phyloP scores from a whole-genome alignment of 2,329 filamentous ascomycete genomes.

The Penicillium sp. region DNA sequence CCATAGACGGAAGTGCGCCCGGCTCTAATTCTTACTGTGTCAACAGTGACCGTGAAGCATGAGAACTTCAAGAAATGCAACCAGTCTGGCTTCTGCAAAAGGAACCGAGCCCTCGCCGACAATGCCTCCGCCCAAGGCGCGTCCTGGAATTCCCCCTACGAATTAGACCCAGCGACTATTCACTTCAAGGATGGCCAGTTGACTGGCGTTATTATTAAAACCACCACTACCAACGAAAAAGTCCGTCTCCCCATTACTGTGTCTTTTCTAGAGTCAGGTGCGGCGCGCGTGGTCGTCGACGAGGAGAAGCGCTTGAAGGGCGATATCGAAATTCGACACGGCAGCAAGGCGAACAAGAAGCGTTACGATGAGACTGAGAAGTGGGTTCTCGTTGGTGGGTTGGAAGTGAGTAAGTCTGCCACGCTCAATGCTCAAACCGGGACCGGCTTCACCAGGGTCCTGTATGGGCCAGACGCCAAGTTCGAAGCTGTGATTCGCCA shows the following conservation, averaged over 20 bases:
- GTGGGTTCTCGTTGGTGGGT: conserved; percentile 80
- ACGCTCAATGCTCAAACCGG: conserved; percentile 65
- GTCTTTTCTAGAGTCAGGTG: conserved; percentile 85
- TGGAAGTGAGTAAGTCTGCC: conserved; percentile 69
- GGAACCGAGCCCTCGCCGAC: conserved; percentile 88
- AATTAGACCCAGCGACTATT: conserved; percentile 67
- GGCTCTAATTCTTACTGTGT: conserved; percentile 9
- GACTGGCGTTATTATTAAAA: conserved; percentile 78
- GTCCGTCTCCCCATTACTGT: conserved; percentile 79
- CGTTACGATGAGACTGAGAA: conserved; percentile 88
- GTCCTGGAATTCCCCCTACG: conserved; percentile 77
- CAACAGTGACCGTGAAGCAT: conserved; percentile 78
- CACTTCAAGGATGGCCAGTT: conserved; percentile 77
- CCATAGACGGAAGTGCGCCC: background rate
- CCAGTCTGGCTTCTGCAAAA: conserved; percentile 95
- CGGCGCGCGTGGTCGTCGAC: conserved; percentile 81
- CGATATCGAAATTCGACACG: conserved; percentile 81
- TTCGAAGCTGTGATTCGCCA: conserved; percentile 83
- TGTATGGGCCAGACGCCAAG: conserved; percentile 71
- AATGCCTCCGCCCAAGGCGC: conserved; percentile 62
- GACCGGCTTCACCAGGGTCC: conserved; percentile 65
- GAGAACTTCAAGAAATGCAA: conserved; percentile 96
- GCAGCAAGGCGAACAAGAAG: conserved; percentile 81
- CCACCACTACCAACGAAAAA: conserved; percentile 63
- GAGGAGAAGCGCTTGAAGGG: conserved; percentile 87